Evolutionary conservation across 352 stramenopile genomes (phyloP), one percentile per base, ranked within the genome.

Genomic region (Phytophthora kernoviae): DNA sequence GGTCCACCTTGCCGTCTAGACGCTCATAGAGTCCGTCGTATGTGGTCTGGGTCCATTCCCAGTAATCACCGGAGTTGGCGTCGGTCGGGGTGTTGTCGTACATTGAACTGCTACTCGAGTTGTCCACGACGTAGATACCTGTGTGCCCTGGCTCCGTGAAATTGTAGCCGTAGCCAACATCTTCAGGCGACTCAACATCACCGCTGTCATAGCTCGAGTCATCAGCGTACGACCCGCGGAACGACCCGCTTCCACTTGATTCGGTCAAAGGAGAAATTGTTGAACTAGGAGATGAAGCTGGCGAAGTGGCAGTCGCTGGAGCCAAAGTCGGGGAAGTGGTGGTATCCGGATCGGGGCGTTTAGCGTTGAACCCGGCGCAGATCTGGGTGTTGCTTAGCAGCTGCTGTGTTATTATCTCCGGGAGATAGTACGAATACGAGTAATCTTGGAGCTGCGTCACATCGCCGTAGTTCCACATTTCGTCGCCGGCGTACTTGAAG

Each of bases 351-450:
- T 43, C 37, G 6, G 22, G 8, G 21, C 22, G 41, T 4, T 47
- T 79, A 53, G 49, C 58, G 50, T 65, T 75, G 44, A 77, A 75
- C 30, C 69, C 75, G 50, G 67, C 57, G 47, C 78, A 88, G 24
- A 85, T 65, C 37, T 76, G 56, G 2, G 54, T 65, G 68, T 88
- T 84, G 54, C 55, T 81, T 37, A 88, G 56, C 15, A 88, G 46
- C 62, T 85, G 78, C 33, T 81, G 73, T 32, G 56, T 69, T 24
- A 84, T 48, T 30, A 88, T 70, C 24, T 72, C 61, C 8, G 78
- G 75, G 1, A 88, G 63, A 39, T 85, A 63, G 72, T 89, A 89
- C 55, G 65, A 67, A 69, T 88, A 88, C 54, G 72, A 81, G 56
- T 79, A 85, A 58, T 85, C 68, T 5, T 70, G 72, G 12, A 88